Conservation (phyloP, 805 yeast genomes). For the Kluyveromyces lactis region DNA sequence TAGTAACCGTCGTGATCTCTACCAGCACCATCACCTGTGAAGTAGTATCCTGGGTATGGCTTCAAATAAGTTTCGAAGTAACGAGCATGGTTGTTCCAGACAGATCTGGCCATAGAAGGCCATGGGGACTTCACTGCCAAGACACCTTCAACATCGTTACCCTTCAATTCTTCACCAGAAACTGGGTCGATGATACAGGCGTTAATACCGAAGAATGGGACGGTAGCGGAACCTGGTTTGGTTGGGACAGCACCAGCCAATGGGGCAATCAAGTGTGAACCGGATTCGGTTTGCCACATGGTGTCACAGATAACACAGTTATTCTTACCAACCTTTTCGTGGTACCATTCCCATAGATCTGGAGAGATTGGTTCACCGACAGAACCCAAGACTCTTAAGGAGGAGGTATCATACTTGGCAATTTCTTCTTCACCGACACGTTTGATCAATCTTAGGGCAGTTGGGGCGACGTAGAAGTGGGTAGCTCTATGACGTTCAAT, state of each 20-base stretch:
- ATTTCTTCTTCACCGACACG: constrained; percentile 85
- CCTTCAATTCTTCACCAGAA: constrained; percentile 73
- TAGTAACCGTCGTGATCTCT: constrained; percentile 93
- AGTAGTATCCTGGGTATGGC: constrained; percentile 89
- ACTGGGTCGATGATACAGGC: constrained; percentile 92
- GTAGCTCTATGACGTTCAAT: constrained; percentile 86
- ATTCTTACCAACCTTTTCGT: constrained; percentile 82
- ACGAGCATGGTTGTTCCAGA: constrained; percentile 80
- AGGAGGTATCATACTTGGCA: constrained; percentile 68
- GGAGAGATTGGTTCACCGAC: constrained; percentile 99
- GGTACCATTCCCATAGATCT: constrained; percentile 98
- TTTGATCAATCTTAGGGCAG: constrained; percentile 85
- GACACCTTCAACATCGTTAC: constrained; percentile 93
- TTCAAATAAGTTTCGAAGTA: constrained; percentile 86
- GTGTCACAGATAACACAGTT: constrained; percentile 91
- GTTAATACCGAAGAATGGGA: constrained; percentile 93
- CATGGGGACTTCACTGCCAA: constrained; percentile 83
- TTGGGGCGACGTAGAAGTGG: constrained; percentile 97
- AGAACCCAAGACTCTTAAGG: constrained; percentile 89
- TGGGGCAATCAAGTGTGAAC: constrained; percentile 91
- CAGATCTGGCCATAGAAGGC: constrained; percentile 99
- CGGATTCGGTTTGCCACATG: constrained; percentile 98
- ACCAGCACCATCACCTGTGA: constrained; percentile 98
- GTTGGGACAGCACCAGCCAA: constrained; percentile 91
- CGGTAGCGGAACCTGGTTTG: constrained; percentile 95